Evolutionary conservation across 306 rosid genomes (phyloP).

Genomic region (Coriaria nepalensis): DNA sequence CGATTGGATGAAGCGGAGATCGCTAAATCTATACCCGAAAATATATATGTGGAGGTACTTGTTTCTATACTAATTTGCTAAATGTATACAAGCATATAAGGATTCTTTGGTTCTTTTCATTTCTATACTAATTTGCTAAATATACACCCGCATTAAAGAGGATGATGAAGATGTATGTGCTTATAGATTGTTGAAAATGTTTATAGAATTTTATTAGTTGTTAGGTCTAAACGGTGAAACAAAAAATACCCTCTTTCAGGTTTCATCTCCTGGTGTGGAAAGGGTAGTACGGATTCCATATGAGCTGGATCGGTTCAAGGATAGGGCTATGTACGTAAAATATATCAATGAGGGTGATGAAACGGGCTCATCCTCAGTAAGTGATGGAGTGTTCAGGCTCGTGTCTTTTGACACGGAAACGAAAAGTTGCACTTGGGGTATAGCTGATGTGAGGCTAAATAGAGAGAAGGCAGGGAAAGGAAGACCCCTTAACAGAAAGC

Average conservation of each 20-base stretch:
- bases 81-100: too few relatives aligned
- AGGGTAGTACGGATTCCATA: slow-evolving; percentile 64
- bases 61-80: too few relatives aligned
- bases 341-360: slow-evolving; percentile 28
- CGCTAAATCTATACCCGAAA: slow-evolving; percentile 71
- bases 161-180: too few relatives aligned
- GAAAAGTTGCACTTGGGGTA: slow-evolving; percentile 66
- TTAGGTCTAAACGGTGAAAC: slow-evolving; percentile 13
- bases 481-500: slow-evolving; percentile 79
- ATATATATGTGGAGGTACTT: slow-evolving; percentile 69
- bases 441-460: slow-evolving; percentile 70
- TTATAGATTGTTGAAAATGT: too few relatives aligned
- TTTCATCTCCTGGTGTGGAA: slow-evolving; percentile 96
- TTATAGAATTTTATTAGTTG: too few relatives aligned
- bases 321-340: slow-evolving; percentile 66
- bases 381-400: slow-evolving; percentile 69
- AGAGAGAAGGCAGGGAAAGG: slow-evolving; percentile 91
- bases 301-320: slow-evolving; percentile 81
- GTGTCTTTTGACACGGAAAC: slow-evolving; percentile 65
- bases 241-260: slow-evolving; percentile 30
- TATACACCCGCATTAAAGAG: too few relatives aligned
- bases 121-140: too few relatives aligned
- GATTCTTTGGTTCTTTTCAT: too few relatives aligned
- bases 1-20: slow-evolving; percentile 71
- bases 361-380: slow-evolving; percentile 37